Evolutionary conservation across 306 rosid genomes (phyloP).

Genomic region (Sesbania bispinosa): DNA sequence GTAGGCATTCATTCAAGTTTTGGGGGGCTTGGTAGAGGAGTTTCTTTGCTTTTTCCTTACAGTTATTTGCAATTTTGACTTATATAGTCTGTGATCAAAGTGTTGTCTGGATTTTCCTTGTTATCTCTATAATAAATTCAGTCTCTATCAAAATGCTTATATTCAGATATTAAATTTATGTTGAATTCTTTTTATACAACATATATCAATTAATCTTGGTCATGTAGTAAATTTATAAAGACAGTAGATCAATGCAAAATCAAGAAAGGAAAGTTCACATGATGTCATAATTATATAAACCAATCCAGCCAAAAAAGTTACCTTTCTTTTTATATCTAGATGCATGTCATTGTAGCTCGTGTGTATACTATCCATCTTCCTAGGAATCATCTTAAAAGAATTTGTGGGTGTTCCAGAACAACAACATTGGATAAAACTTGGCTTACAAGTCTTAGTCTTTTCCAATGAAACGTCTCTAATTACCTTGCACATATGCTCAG

Average conservation of each 20-base stretch:
- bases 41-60: too few relatives aligned
- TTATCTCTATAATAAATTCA: too few relatives aligned
- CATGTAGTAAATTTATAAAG: background rate
- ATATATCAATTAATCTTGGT: constrained; percentile 8
- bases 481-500: constrained; percentile 63
- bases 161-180: constrained; percentile 5
- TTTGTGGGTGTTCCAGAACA: constrained; percentile 40
- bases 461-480: constrained; percentile 51
- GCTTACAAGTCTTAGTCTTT: constrained; percentile 32
- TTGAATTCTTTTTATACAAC: background rate
- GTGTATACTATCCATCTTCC: constrained; percentile 33
- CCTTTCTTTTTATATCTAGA: constrained; percentile 49
- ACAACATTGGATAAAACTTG: constrained; percentile 41
- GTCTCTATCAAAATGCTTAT: too few relatives aligned
- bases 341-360: constrained; percentile 25
- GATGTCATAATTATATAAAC: constrained; percentile 4
- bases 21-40: too few relatives aligned
- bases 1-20: too few relatives aligned
- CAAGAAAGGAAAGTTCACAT: constrained; percentile 3
- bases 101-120: too few relatives aligned
- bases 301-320: constrained; percentile 33
- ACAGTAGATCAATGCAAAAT: constrained; percentile 12
- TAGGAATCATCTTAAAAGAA: constrained; percentile 60
- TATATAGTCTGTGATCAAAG: too few relatives aligned
- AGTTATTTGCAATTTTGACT: too few relatives aligned